phyloP scores from a whole-genome alignment of 768 basidiomycete genomes.

The Mycena albidolilacea region DNA sequence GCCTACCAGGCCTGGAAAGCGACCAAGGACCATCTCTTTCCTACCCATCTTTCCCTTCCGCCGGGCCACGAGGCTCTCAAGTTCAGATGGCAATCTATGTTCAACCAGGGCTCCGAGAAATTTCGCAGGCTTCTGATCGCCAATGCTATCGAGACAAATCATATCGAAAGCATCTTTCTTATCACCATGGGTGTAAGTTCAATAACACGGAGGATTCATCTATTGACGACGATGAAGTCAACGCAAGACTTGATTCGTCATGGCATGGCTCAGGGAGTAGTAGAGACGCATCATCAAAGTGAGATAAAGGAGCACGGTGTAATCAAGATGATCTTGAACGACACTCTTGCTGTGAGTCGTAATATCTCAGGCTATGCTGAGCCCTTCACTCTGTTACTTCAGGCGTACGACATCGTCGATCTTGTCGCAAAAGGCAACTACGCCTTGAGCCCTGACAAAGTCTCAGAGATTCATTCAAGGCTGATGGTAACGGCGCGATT shows the following conservation, averaged over 20 bases:
- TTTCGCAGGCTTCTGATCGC: constrained; percentile 41
- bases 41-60: constrained; percentile 42
- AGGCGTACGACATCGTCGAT: constrained; percentile 42
- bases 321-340: constrained; percentile 47
- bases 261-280: constrained; percentile 41
- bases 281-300: constrained; percentile 39
- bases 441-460: constrained; percentile 34
- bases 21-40: constrained; percentile 44
- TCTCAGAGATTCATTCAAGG: constrained; percentile 47
- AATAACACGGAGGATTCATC: not conserved
- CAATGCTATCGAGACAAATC: constrained; percentile 48
- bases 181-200: constrained; percentile 41
- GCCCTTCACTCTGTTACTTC: not conserved
- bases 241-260: constrained; percentile 40
- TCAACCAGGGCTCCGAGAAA: constrained; percentile 30
- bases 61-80: constrained; percentile 40
- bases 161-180: constrained; percentile 45
- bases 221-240: constrained; percentile 38
- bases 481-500: constrained; percentile 49
- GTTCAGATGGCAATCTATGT: constrained; percentile 37
- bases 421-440: constrained; percentile 21
- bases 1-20: constrained; percentile 43
- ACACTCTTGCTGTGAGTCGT: constrained; percentile 46
- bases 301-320: constrained; percentile 40
- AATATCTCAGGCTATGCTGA: not conserved